Base-by-base conservation (phyloP, 306 rosid species). In the Rosa rugosa region DNA sequence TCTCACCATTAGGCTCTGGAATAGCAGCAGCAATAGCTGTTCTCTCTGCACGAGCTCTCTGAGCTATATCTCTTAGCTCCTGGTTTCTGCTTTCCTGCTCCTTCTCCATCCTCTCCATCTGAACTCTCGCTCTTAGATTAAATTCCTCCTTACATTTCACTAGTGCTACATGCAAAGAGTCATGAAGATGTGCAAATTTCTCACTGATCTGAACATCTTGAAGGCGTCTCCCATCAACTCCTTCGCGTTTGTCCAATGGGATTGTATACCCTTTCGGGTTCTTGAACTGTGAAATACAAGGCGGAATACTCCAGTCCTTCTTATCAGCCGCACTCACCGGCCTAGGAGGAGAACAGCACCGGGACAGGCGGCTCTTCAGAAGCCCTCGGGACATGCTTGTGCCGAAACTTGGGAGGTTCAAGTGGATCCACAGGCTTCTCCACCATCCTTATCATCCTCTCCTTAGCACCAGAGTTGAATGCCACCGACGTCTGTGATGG, bases 271-370 rank as follows among this genome's bases (percentile, higher is more conserved):
- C 49, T 67, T 67, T 67, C 7, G 93, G 91, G 75, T 90, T 92
- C 91, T 92, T 90, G 93, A 89, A 92, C 75, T 90, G 89, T 20
- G 91, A 92, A 59, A 92, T 92, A 69, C 93, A 90, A 27, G 91
- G 94, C 5, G 95, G 97, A 47, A 90, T 92, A 79, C 87, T 90
- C 95, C 91, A 90, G 75, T 92, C 97, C 69, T 90, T 91, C 83
- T 92, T 93, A 60, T 92, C 97, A 76, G 83, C 87, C 77, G 90
- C 89, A 1, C 93, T 90, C 80, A 90, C 89, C 11, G 92, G 91
- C 72, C 94, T 80, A 1, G 94, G 97, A 64, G 93, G 93, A 31
- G 69, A 64, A 34, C 14, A 64, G 44, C 44, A 34, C 44, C n/a
- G 44, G 22, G 44, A 13, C 44, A 31, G 94, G 94, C 6, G 49